Conservation (phyloP, 1,139 yeast species). For the Yamadazyma taylorii region DNA sequence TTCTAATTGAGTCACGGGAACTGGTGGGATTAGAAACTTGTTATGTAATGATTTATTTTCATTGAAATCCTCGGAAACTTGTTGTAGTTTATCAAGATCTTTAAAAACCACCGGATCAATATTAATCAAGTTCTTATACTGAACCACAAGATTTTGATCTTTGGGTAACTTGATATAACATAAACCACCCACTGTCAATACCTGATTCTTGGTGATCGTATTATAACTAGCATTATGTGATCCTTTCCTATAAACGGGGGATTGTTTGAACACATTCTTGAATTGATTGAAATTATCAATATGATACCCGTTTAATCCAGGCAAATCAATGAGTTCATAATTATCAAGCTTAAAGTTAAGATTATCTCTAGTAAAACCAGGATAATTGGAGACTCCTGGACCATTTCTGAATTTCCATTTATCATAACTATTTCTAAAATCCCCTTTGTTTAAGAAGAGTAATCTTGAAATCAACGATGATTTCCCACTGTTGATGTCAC, state of each 20-base stretch:
- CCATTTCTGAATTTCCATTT: slow-evolving; percentile 24
- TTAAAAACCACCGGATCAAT: slow-evolving; percentile 26
- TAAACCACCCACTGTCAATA: slow-evolving; percentile 61
- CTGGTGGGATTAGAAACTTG: slow-evolving; percentile 8
- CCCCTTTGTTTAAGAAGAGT: slow-evolving; percentile 9
- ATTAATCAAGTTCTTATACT: slow-evolving; percentile 39
- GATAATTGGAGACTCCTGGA: slow-evolving; percentile 51
- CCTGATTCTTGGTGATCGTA: slow-evolving; percentile 44
- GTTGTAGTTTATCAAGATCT: slow-evolving; percentile 22
- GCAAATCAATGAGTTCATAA: slow-evolving; percentile 49
- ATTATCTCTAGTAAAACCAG: slow-evolving; percentile 56
- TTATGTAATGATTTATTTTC: slow-evolving; percentile 8
- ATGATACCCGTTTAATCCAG: slow-evolving; percentile 46
- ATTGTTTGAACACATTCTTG: slow-evolving; percentile 24
- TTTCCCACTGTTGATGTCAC: slow-evolving; percentile 78
- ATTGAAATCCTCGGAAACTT: slow-evolving; percentile 1
- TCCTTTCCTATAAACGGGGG: slow-evolving; percentile 29
- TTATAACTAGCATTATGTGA: slow-evolving; percentile 35
- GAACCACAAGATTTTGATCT: slow-evolving; percentile 38
- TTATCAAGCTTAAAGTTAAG: slow-evolving; percentile 33
- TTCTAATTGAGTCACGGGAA: slow-evolving; percentile 23
- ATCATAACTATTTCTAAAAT: slow-evolving; percentile 8
- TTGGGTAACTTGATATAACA: slow-evolving; percentile 46
- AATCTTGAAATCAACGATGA: slow-evolving; percentile 52
- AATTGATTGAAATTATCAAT: slow-evolving; percentile 26